A percentile compares a stretch with the other conserved stretches of the same genome.
phyloP scores from a whole-genome alignment of 148 eudicot genomes.

The Camellia lanceoleosa region DNA sequence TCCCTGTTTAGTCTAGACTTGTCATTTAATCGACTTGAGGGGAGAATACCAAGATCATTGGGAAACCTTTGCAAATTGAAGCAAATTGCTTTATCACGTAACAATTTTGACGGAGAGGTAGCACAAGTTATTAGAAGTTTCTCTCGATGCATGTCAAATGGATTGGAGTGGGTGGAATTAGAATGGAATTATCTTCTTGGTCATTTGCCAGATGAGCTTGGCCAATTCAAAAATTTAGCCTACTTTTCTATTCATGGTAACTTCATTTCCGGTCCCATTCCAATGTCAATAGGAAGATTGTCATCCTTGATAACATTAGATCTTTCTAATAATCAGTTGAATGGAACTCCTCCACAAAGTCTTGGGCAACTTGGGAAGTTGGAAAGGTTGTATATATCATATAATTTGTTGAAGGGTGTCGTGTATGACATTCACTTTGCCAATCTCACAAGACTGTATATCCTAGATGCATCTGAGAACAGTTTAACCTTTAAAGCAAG shows the following conservation, averaged over 20 bases:
- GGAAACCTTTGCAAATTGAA: slow-evolving; percentile 9
- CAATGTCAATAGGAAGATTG: slow-evolving; percentile 8
- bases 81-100: background rate
- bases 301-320: background rate
- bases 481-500: slow-evolving; percentile 12
- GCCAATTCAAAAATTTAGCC: background rate
- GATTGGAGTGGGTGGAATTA: background rate
- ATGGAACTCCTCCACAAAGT: slow-evolving; percentile 15
- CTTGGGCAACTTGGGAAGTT: slow-evolving; percentile 23
- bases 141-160: background rate
- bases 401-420: slow-evolving; percentile 17
- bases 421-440: slow-evolving; percentile 21
- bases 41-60: slow-evolving; percentile 13
- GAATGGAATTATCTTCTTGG: background rate
- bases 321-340: slow-evolving; percentile 11
- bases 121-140: slow-evolving; percentile 1
- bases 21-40: slow-evolving; percentile 3
- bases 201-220: slow-evolving; percentile 11
- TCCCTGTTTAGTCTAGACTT: slow-evolving; percentile 13
- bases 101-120: slow-evolving; percentile 12
- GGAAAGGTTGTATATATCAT: background rate
- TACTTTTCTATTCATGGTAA: rapidly evolving
- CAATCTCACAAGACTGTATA: slow-evolving; percentile 12
- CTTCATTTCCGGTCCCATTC: slow-evolving; percentile 11
- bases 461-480: slow-evolving; percentile 5